These are phyloP conservation scores for Sphagnum magellanicum DNA, from an alignment of 228 moss, liverwort and hornwort genomes.

Conservation along the genomic window DNA sequence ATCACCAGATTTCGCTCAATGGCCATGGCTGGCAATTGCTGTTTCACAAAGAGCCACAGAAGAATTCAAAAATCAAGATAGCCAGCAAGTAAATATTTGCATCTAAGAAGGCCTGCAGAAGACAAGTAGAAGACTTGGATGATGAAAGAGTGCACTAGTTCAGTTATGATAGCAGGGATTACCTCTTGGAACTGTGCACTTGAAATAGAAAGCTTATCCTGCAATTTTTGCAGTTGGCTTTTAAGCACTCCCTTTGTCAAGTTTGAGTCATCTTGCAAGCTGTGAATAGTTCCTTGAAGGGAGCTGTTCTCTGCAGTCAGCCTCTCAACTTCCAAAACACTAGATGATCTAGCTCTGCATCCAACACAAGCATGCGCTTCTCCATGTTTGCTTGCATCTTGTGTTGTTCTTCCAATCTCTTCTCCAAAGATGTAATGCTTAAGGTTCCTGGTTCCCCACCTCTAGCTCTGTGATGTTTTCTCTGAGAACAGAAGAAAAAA, in stretches of 20 bases:
- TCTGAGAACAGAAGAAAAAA: no score
- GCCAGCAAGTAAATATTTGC: no score
- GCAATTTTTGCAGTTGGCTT: constrained; percentile 9
- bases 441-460: neutral
- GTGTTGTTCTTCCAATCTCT: constrained; percentile 17
- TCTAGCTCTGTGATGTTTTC: no score
- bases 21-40: constrained; percentile 17
- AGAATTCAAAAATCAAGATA: no score
- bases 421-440: constrained; percentile 18
- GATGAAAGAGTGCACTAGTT: no score
- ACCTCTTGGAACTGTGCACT: constrained; percentile 14
- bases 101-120: no score
- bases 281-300: constrained; percentile 18
- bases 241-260: constrained; percentile 16
- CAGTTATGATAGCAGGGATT: neutral
- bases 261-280: constrained; percentile 11
- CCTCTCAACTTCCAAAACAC: constrained; percentile 16
- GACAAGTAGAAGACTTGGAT: no score
- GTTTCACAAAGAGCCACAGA: neutral
- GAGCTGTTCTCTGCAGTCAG: constrained; percentile 9
- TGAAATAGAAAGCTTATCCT: constrained; percentile 15
- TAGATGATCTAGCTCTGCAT: constrained; percentile 11
- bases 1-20: constrained; percentile 23
- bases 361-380: constrained; percentile 26
- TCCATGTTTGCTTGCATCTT: constrained; percentile 23